Percentiles rank a stretch among this genome's conserved stretches.
These are phyloP conservation scores for Verbascum thapsus DNA, from an alignment of 257 asterid species.

Conservation along the genomic window DNA sequence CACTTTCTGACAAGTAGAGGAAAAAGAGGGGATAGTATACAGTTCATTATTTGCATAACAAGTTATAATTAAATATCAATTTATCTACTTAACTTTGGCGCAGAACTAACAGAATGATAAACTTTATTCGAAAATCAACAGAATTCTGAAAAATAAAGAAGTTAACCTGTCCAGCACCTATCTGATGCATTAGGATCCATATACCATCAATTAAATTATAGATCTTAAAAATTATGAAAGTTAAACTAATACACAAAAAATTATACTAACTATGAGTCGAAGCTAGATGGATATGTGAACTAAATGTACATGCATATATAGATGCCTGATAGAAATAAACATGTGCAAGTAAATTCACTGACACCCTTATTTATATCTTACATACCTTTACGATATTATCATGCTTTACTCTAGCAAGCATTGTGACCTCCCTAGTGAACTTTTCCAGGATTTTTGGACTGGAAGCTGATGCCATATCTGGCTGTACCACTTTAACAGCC, in stretches of 20 bases:
- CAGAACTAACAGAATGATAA: too few species aligned
- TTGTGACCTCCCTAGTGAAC: conserved; percentile 55
- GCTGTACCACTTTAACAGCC: conserved; percentile 58
- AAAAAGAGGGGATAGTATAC: too few species aligned
- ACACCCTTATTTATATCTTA: background rate
- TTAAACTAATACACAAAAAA: background rate
- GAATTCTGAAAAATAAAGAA: background rate
- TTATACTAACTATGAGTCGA: background rate
- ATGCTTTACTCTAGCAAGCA: conserved; percentile 58
- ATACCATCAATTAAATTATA: background rate
- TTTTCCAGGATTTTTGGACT: conserved; percentile 45
- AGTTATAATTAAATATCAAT: too few species aligned
- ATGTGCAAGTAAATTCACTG: background rate
- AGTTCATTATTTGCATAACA: too few species aligned
- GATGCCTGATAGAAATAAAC: background rate
- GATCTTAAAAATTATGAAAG: background rate
- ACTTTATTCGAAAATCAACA: too few species aligned
- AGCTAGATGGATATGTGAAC: background rate
- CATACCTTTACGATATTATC: conserved; percentile 64
- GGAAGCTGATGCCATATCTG: conserved; percentile 41
- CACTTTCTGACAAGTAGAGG: too few species aligned
- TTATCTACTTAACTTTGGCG: too few species aligned
- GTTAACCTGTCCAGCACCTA: background rate
- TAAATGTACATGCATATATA: background rate
- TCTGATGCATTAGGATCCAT: background rate